Conservation (phyloP, 2,329 filamentous ascomycete genomes). For the Diaporthe ilicicola region DNA sequence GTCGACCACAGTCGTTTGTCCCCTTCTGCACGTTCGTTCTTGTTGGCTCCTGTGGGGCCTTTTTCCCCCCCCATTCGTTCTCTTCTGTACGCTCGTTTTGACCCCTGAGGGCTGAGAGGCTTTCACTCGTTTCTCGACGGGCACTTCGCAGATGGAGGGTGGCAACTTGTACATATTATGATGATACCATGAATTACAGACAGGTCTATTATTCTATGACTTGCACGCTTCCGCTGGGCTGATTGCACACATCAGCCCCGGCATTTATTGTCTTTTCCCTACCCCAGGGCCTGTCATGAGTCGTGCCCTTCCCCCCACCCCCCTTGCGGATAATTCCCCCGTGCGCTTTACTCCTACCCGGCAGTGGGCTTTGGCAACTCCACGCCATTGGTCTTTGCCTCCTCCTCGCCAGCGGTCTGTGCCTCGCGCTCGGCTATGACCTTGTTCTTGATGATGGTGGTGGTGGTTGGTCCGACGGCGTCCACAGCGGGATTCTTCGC, state of each 20-base stretch:
- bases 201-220: too few relatives aligned
- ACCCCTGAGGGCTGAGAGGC: not conserved
- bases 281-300: too few relatives aligned
- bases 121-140: not conserved
- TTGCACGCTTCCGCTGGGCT: not conserved
- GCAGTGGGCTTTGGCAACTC: not conserved
- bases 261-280: not conserved
- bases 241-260: not conserved
- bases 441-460: not conserved
- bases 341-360: not conserved
- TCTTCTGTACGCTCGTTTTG: not conserved
- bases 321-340: too few relatives aligned
- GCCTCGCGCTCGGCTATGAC: too few relatives aligned
- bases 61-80: too few relatives aligned
- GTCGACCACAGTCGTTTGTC: conserved; percentile 9
- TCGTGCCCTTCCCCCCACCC: not conserved
- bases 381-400: not conserved
- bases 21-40: too few relatives aligned
- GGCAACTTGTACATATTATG: not conserved
- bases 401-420: not conserved
- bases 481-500: not conserved
- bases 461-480: not conserved
- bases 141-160: not conserved
- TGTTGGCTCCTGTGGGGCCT: too few relatives aligned
- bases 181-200: conserved; percentile 1